Evolutionary conservation across 805 yeast species (phyloP).

Genomic region (Cyberlindnera petersonii): DNA sequence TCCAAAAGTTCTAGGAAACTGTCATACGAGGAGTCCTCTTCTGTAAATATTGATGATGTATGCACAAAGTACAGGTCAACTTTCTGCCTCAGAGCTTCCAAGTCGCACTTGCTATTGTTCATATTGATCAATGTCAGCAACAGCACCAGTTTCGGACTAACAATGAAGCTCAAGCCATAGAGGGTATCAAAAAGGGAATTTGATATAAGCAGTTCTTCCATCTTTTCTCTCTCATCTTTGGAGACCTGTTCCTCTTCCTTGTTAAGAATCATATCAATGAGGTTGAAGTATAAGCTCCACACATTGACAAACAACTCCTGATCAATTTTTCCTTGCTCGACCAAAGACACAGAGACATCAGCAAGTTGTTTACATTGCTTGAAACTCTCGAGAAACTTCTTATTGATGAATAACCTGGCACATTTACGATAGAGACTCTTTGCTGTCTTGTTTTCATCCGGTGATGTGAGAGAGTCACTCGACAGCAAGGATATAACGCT

Average conservation of each 20-base stretch:
- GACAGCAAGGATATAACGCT: conserved; percentile 14
- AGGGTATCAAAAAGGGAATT: conserved; percentile 18
- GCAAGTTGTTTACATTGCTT: conserved; percentile 6
- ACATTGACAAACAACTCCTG: conserved; percentile 16
- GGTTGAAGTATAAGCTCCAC: conserved; percentile 27
- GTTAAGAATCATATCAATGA: conserved; percentile 25
- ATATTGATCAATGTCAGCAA: conserved; percentile 23
- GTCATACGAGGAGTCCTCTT: conserved; percentile 2
- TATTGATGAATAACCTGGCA: conserved; percentile 26
- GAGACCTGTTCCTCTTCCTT: conserved; percentile 9
- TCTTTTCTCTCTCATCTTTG: conserved; percentile 1
- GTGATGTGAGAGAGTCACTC: conserved; percentile 2
- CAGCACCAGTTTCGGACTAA: conserved; percentile 22
- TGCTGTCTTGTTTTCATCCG: conserved; percentile 11
- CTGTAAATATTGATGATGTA: conserved; percentile 6
- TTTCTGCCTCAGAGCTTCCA: conserved; percentile 16
- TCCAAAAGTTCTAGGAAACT: conserved; percentile 23
- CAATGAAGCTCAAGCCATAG: conserved; percentile 8
- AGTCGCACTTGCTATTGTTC: conserved; percentile 19
- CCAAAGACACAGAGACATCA: conserved; percentile 8
- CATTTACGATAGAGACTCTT: conserved; percentile 19
- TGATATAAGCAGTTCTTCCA: conserved; percentile 9
- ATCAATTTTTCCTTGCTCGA: conserved; percentile 14
- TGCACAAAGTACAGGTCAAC: conserved; percentile 23
- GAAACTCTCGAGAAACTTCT: conserved; percentile 23